A percentile compares a stretch with the other conserved stretches of the same genome.
These are phyloP conservation scores for Diospyros lotus DNA, from an alignment of 148 eudicot species.

Conservation along the genomic window DNA sequence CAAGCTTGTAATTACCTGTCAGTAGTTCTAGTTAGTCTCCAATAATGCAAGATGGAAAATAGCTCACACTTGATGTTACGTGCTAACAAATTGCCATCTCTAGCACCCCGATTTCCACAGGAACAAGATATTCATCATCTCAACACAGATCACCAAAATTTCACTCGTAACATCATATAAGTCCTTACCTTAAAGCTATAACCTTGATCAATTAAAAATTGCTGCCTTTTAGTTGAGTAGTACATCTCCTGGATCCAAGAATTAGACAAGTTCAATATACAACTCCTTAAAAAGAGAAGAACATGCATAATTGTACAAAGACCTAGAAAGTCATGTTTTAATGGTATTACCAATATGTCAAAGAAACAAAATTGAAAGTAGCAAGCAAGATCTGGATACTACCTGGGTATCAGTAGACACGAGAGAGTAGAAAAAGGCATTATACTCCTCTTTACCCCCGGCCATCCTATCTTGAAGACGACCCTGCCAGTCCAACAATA, in stretches of 20 bases:
- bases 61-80: neutral
- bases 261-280: neutral
- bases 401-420: conserved; percentile 99
- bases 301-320: neutral
- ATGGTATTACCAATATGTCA: neutral
- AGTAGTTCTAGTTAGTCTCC: neutral
- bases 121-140: neutral
- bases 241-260: conserved; percentile 82
- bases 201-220: conserved; percentile 97
- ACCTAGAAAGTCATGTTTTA: neutral
- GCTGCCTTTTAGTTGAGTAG: conserved; percentile 97
- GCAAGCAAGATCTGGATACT: neutral
- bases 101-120: neutral
- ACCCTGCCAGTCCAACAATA: conserved; percentile 50
- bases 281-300: neutral
- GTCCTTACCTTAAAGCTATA: conserved; percentile 86
- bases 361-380: neutral
- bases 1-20: conserved; percentile 83
- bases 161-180: neutral
- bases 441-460: conserved; percentile 98
- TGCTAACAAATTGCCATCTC: conserved; percentile 3
- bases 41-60: neutral
- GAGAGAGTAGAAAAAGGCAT: conserved; percentile 96
- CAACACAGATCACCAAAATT: neutral
- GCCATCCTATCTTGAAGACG: conserved; percentile 88